Percentiles rank a stretch among this genome's conserved stretches.
Evolutionary conservation across 2,329 filamentous ascomycete genomes (phyloP).

Genomic region (Scedosporium apiospermum): DNA sequence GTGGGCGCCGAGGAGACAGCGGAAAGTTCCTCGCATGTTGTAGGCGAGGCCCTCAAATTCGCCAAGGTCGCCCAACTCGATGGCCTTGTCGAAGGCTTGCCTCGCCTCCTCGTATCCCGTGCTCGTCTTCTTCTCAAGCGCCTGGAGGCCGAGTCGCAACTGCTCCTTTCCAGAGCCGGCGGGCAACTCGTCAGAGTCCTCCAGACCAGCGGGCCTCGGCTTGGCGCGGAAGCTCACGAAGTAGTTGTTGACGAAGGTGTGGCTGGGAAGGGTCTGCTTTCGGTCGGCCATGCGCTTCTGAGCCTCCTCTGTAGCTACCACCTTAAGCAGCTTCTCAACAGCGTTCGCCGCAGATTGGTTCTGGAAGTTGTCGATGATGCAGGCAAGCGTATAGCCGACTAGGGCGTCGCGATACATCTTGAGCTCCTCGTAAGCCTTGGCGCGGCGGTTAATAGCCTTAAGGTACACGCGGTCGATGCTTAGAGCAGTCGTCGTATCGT

Average conservation of each 20-base stretch:
- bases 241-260: conserved; percentile 97
- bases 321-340: conserved; percentile 89
- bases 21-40: conserved; percentile 95
- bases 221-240: conserved; percentile 93
- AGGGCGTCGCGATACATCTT: conserved; percentile 88
- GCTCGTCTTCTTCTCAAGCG: conserved; percentile 75
- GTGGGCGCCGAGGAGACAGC: conserved; percentile 84
- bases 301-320: conserved; percentile 90
- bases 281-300: conserved; percentile 83
- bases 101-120: conserved; percentile 89
- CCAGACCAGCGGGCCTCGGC: conserved; percentile 69
- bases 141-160: conserved; percentile 71
- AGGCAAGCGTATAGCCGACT: conserved; percentile 95
- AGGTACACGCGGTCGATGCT: conserved; percentile 91
- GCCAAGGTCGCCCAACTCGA: conserved; percentile 71
- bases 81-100: conserved; percentile 74
- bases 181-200: conserved; percentile 67
- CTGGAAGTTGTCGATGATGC: conserved; percentile 96
- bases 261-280: conserved; percentile 78
- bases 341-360: conserved; percentile 82
- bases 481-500: conserved; percentile 92
- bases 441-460: conserved; percentile 93
- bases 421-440: conserved; percentile 92
- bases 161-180: conserved; percentile 76
- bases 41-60: conserved; percentile 85